Conservation (phyloP, 1,139 yeast species). For the Scheffersomyces stambukii region DNA sequence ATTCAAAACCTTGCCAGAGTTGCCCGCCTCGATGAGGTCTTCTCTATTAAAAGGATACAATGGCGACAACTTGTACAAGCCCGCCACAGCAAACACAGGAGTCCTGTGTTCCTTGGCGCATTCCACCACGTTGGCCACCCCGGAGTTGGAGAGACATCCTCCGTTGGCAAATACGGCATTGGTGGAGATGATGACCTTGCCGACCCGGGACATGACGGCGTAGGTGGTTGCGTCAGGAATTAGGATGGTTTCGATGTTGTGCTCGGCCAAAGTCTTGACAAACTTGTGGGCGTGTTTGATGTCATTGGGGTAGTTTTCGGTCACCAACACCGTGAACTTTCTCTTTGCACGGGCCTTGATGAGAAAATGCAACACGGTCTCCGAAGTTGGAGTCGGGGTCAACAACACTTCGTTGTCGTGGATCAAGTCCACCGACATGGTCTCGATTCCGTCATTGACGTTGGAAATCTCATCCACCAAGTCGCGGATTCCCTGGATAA, state of each 20-base stretch:
- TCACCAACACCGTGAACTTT: slow-evolving; percentile 85
- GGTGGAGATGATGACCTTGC: slow-evolving; percentile 91
- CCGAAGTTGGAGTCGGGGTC: slow-evolving; percentile 91
- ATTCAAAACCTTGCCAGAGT: slow-evolving; percentile 77
- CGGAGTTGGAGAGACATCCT: slow-evolving; percentile 85
- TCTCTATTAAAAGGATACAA: slow-evolving; percentile 90
- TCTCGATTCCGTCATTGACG: slow-evolving; percentile 86
- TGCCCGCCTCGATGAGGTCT: slow-evolving; percentile 88
- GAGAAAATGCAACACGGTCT: slow-evolving; percentile 82
- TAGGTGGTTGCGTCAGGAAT: slow-evolving; percentile 91
- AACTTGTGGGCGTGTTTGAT: slow-evolving; percentile 70
- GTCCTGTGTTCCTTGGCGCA: slow-evolving; percentile 94
- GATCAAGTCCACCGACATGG: slow-evolving; percentile 86
- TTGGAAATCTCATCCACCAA: slow-evolving; percentile 87
- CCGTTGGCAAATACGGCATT: slow-evolving; percentile 94
- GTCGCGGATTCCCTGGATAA: slow-evolving; percentile 92
- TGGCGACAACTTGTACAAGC: slow-evolving; percentile 89
- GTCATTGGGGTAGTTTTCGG: slow-evolving; percentile 91
- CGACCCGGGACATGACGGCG: slow-evolving; percentile 96
- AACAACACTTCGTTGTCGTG: slow-evolving; percentile 90
- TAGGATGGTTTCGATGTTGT: slow-evolving; percentile 84
- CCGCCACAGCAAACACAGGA: slow-evolving; percentile 94
- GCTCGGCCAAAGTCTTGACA: slow-evolving; percentile 74
- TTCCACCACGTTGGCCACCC: slow-evolving; percentile 90
- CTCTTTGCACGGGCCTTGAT: slow-evolving; percentile 86